A percentile compares a stretch with the other conserved stretches of the same genome.
Conservation (phyloP, 768 basidiomycete species). For the Lactarius evosmus region DNA sequence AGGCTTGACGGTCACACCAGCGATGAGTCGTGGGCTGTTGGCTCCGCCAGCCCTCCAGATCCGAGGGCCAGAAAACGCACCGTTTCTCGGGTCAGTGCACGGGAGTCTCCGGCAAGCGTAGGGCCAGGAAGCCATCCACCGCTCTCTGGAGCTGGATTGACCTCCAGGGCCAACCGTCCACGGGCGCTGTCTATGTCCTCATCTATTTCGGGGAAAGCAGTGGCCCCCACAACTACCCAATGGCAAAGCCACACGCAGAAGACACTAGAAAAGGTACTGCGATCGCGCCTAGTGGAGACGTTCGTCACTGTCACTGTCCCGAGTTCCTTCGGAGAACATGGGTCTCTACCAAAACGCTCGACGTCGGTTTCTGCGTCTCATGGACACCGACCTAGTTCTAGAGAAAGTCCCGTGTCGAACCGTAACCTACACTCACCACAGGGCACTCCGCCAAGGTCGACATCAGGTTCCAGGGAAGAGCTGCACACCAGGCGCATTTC, state of each 20-base stretch:
- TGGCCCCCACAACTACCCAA: conserved; percentile 34
- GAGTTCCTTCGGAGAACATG: neutral
- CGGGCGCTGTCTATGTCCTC: conserved; percentile 20
- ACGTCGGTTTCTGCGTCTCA: conserved; percentile 6
- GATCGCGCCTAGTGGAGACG: conserved; percentile 73
- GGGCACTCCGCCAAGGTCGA: neutral
- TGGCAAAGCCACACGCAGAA: conserved; percentile 63
- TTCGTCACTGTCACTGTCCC: conserved; percentile 57
- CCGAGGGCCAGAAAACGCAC: conserved; percentile 43
- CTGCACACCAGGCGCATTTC: conserved; percentile 8
- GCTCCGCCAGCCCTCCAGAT: conserved; percentile 31
- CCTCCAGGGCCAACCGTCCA: conserved; percentile 10
- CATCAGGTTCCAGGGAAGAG: conserved; percentile 10
- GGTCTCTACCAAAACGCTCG: neutral
- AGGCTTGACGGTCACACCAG: conserved; percentile 44
- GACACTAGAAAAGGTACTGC: conserved; percentile 65
- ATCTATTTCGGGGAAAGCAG: conserved; percentile 18
- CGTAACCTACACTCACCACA: conserved; percentile 10
- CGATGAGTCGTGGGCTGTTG: conserved; percentile 35
- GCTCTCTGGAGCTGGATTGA: conserved; percentile 13
- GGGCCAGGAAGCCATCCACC: conserved; percentile 19
- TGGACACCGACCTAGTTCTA: conserved; percentile 10
- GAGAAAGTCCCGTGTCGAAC: conserved; percentile 14
- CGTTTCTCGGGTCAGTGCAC: conserved; percentile 22
- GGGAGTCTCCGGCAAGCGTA: conserved; percentile 33